phyloP scores from a whole-genome alignment of 2,329 filamentous ascomycete species.

The Botrytis galanthina region DNA sequence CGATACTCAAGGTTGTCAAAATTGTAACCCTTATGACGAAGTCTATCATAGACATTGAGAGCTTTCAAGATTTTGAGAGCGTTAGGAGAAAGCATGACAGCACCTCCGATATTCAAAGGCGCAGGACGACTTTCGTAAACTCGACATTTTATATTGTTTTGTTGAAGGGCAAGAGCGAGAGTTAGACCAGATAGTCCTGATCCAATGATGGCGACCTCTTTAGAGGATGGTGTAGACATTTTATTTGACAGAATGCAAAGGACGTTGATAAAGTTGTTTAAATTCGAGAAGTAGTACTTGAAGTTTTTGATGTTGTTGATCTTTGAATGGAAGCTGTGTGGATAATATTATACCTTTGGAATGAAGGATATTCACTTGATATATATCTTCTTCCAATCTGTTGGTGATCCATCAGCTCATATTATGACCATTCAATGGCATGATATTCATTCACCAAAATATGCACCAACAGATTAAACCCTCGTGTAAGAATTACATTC shows the following conservation, averaged over 20 bases:
- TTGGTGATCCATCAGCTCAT: neutral
- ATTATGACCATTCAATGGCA: neutral
- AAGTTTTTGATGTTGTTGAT: neutral
- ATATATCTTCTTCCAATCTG: conserved; percentile 1
- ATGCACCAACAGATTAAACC: neutral
- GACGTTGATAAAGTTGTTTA: neutral
- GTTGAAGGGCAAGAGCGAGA: conserved; percentile 53
- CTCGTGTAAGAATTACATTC: neutral
- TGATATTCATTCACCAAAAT: neutral
- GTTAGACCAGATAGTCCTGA: conserved; percentile 52
- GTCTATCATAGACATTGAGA: conserved; percentile 48
- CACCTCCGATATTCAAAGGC: conserved; percentile 50
- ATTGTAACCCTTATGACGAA: conserved; percentile 47
- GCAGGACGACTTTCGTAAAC: conserved; percentile 52
- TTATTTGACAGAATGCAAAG: neutral
- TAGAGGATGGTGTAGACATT: conserved; percentile 9
- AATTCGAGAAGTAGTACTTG: neutral
- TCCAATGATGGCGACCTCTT: conserved; percentile 46
- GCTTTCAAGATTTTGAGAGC: conserved; percentile 53
- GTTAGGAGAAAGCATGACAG: conserved; percentile 59
- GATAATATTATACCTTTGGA: neutral
- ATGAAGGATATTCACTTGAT: conserved; percentile 9
- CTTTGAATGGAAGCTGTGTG: neutral
- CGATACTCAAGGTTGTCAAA: conserved; percentile 50
- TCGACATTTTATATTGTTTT: conserved; percentile 48